A percentile compares a stretch with the other conserved stretches of the same genome.
Conservation (phyloP, 805 yeast species). For the Nakazawaea wyomingensis region DNA sequence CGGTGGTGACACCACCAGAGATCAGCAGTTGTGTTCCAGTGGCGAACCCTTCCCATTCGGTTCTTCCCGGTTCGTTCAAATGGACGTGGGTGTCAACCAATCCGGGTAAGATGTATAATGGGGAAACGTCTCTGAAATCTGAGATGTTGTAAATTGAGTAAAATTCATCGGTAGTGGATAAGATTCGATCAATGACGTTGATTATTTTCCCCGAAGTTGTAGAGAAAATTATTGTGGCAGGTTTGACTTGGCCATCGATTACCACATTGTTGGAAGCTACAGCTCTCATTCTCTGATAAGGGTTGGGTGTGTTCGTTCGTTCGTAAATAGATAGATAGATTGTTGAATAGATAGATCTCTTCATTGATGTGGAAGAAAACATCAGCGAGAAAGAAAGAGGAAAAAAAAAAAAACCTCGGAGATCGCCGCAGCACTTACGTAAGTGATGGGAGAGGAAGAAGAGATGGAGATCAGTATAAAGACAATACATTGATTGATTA, state of each 20-base stretch:
- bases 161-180: slow-evolving; percentile 33
- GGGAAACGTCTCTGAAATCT: slow-evolving; percentile 51
- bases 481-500: too few relatives aligned
- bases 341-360: too few relatives aligned
- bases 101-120: slow-evolving; percentile 76
- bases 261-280: slow-evolving; percentile 57
- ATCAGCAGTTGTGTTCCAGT: slow-evolving; percentile 95
- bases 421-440: too few relatives aligned
- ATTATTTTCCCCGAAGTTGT: slow-evolving; percentile 53
- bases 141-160: slow-evolving; percentile 38
- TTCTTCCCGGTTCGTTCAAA: slow-evolving; percentile 94
- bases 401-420: too few relatives aligned
- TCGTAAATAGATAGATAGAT: too few relatives aligned
- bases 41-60: slow-evolving; percentile 98
- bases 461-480: too few relatives aligned
- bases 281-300: slow-evolving; percentile 32
- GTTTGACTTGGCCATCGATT: slow-evolving; percentile 35
- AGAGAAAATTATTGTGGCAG: slow-evolving; percentile 67
- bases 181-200: slow-evolving; percentile 37
- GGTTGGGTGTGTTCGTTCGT: too few relatives aligned
- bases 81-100: slow-evolving; percentile 93
- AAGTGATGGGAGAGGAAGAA: too few relatives aligned
- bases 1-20: slow-evolving; percentile 94
- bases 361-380: too few relatives aligned
- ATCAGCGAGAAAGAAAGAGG: too few relatives aligned